These are phyloP conservation scores for Lyophyllum decastes DNA, from an alignment of 768 basidiomycete species.

Conservation along the genomic window DNA sequence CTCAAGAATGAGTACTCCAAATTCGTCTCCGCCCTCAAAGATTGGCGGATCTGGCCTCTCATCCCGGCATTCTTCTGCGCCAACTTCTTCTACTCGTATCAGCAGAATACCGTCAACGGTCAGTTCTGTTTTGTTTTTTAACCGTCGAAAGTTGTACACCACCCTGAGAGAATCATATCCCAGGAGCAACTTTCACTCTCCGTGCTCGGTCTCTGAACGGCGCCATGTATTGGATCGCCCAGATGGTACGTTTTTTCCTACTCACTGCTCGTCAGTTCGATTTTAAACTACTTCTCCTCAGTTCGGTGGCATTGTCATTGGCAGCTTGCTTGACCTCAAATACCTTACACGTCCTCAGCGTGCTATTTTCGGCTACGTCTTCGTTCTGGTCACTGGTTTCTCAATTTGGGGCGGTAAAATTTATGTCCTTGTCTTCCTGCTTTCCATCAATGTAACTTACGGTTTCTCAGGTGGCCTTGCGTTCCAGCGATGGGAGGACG, in stretches of 20 bases:
- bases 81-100: slow-evolving; percentile 33
- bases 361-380: slow-evolving; percentile 24
- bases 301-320: slow-evolving; percentile 27
- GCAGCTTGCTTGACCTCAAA: slow-evolving; percentile 26
- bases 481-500: slow-evolving; percentile 28
- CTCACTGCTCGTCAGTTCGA: not conserved
- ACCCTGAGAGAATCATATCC: not conserved
- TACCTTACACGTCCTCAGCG: slow-evolving; percentile 28
- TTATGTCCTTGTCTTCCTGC: not conserved
- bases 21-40: slow-evolving; percentile 19
- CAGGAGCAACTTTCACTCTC: slow-evolving; percentile 27
- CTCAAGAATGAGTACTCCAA: slow-evolving; percentile 21
- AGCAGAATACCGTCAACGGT: slow-evolving; percentile 30
- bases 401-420: slow-evolving; percentile 29
- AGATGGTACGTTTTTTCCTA: slow-evolving; percentile 22
- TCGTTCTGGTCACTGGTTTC: slow-evolving; percentile 26
- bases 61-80: slow-evolving; percentile 32
- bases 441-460: not conserved
- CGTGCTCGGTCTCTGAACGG: slow-evolving; percentile 29
- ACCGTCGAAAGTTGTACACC: not conserved
- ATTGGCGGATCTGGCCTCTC: slow-evolving; percentile 28
- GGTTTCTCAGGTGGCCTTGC: slow-evolving; percentile 22
- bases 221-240: slow-evolving; percentile 31
- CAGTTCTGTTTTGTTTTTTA: not conserved
- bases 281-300: not conserved